A percentile compares a stretch with the other conserved stretches of the same genome.
These are phyloP conservation scores for Endocladia muricata DNA, from an alignment of 31 red algal genomes.

Conservation along the genomic window DNA sequence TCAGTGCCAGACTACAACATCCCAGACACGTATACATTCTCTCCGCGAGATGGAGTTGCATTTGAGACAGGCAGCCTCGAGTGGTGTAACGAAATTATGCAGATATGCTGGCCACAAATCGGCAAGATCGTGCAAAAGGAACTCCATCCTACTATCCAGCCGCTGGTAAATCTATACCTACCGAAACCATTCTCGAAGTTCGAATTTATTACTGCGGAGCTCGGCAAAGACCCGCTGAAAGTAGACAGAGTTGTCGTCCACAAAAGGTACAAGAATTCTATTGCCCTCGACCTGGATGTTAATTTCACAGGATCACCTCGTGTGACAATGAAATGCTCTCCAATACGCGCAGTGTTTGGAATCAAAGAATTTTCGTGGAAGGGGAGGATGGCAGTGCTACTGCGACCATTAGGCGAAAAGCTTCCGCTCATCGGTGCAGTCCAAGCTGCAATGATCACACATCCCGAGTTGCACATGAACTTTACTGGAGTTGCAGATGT, in stretches of 20 bases:
- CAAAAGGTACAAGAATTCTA: constrained; percentile 45
- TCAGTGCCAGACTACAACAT: constrained; percentile 16
- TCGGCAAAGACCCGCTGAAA: constrained; percentile 63
- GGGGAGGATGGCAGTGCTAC: constrained; percentile 47
- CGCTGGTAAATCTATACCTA: constrained; percentile 57
- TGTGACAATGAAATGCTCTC: constrained; percentile 66
- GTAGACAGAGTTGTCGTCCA: constrained; percentile 67
- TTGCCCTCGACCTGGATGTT: constrained; percentile 72
- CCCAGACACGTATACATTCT: constrained; percentile 46
- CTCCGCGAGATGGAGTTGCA: constrained; percentile 53
- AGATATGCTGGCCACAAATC: constrained; percentile 69
- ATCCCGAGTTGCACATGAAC: constrained; percentile 59
- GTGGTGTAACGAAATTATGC: constrained; percentile 71
- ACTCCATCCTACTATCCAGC: constrained; percentile 50
- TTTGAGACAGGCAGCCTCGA: constrained; percentile 46
- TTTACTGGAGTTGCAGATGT: constrained; percentile 67
- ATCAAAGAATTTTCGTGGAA: constrained; percentile 61
- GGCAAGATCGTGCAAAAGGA: constrained; percentile 62
- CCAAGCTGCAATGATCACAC: constrained; percentile 60
- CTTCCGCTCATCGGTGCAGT: constrained; percentile 63
- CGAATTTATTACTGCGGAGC: constrained; percentile 44
- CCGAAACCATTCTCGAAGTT: constrained; percentile 76
- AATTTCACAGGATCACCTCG: constrained; percentile 48
- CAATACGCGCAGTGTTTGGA: constrained; percentile 47
- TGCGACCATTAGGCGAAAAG: constrained; percentile 48